These are phyloP conservation scores for Colletotrichum sp. DNA, from an alignment of 2,329 filamentous ascomycete genomes.

Conservation along the genomic window DNA sequence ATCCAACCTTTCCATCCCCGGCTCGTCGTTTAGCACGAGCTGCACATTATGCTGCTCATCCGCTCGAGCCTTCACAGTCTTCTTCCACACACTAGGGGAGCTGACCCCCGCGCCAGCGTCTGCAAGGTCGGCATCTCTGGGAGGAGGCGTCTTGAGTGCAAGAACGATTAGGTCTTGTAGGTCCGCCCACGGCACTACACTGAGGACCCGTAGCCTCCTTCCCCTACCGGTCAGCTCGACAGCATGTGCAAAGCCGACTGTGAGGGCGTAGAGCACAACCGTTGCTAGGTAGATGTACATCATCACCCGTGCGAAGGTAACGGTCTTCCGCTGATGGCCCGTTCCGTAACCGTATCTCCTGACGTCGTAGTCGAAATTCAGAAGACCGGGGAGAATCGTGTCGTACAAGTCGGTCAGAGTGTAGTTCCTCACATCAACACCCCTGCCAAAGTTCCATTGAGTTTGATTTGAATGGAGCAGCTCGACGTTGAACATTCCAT, in stretches of 20 bases:
- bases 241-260: not conserved
- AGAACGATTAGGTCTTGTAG: constrained; percentile 5
- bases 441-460: not conserved
- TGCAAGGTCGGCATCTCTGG: not conserved
- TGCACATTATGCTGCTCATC: not conserved
- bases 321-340: not conserved
- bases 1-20: not conserved
- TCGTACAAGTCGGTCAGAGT: not conserved
- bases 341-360: not conserved
- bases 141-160: not conserved
- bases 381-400: not conserved
- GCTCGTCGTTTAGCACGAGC: not conserved
- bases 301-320: not conserved
- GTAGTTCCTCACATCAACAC: not conserved
- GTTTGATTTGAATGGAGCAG: not conserved
- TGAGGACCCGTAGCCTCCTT: not conserved
- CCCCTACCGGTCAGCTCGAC: not conserved
- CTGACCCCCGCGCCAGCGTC: not conserved
- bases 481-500: not conserved
- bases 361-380: not conserved
- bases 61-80: not conserved
- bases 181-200: constrained; percentile 1
- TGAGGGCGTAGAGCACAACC: not conserved
- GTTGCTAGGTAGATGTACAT: constrained; percentile 1
- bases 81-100: not conserved